Base-by-base conservation (phyloP, 78 protist species). In the slime mould (Dictyostelium discoideum) region DNA sequence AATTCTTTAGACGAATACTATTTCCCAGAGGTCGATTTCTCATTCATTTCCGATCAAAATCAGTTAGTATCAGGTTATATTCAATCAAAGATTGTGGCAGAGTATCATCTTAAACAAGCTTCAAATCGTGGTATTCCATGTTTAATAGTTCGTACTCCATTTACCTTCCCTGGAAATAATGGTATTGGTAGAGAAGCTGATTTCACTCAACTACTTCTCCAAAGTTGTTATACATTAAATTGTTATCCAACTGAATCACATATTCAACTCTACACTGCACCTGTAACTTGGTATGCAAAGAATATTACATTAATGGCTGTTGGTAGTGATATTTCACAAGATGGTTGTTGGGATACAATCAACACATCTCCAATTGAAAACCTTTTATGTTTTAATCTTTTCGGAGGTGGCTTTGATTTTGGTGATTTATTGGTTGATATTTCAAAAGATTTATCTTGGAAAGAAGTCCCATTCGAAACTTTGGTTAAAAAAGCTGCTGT, bases 71-170 rank as follows among this genome's bases (percentile, higher is more conserved):
- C 26, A 26, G 93, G 93, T 11, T 88, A 88, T 84, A 65, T 80
- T 13, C 93, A 88, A 80, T 63, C 82, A 20, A 88, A 88, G 74
- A 76, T 88, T 37, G 81, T 88, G 46, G 50, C 80, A 37, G 93
- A 88, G 18, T 80, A 88, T 13, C 46, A 57, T 20, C 0, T 88
- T 24, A 78, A 67, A 24, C 81, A 48, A 20, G 93, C 93, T 8
- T 8, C 84, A 18, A 37, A 9, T 26, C 26, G 60, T 24, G 93
- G 93, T 18, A 88, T 88, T 24, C 93, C 93, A 26, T 37, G 82
- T 3, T 26, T 37, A 18, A 80, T 80, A 6, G 48, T 80, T 50
- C 22, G 93, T 26, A 16, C 29, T 10, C 86, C 86, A 24, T 67
- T 84, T 11, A 80, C 63, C 10, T 79, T 79, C 13, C 79, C 84